Evolutionary conservation across 2,329 filamentous ascomycete genomes (phyloP), one percentile per base, ranked within the genome.

Genomic region (Paecilomyces niveus): DNA sequence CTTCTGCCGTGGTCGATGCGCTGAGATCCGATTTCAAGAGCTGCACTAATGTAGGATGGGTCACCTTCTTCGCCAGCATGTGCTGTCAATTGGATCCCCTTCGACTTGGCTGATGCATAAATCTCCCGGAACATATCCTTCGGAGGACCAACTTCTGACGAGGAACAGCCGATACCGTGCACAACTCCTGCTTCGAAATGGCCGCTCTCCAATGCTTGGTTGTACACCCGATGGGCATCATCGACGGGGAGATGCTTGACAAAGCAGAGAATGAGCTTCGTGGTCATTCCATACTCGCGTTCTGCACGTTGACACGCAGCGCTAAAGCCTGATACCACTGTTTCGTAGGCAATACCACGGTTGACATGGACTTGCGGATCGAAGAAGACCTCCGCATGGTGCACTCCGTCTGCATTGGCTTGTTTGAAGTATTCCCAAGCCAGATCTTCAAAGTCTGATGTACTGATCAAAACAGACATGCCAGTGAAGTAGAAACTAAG

Each of bases 61-160:
- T 88, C 86, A 0, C 87, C 88, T 68, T 92, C 89, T 71, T 92
- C 89, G 56, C 89, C 88, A 2, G 86, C 88, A 70, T 92, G 89
- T 2, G 88, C 85, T 0, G 89, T 92, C n/a, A 85, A 78, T 29
- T 79, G 75, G 55, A 89, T 78, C 0, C 84, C 83, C 29, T 76
- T 76, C 26, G 72, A 71, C 56, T 74, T 72, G 0, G 84, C 86
- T 21, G 79, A 76, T 1, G 69, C 73, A 67, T 87, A 93, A 39
- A 89, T 75, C 39, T 84, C 80, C 55, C 78, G 75, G 74, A 89
- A 92, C 64, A 81, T 72, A 54, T 80, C 74, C 26, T 84, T 83
- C 1, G 81, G 82, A 58, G 80, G 81, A 0, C 78, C 78, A 54
- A 84, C 74, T 61, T 81, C 78, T 35, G 83, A 85, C n/a, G 83